Conservation (phyloP, 805 yeast genomes). For the Nakazawaea siamensis region DNA sequence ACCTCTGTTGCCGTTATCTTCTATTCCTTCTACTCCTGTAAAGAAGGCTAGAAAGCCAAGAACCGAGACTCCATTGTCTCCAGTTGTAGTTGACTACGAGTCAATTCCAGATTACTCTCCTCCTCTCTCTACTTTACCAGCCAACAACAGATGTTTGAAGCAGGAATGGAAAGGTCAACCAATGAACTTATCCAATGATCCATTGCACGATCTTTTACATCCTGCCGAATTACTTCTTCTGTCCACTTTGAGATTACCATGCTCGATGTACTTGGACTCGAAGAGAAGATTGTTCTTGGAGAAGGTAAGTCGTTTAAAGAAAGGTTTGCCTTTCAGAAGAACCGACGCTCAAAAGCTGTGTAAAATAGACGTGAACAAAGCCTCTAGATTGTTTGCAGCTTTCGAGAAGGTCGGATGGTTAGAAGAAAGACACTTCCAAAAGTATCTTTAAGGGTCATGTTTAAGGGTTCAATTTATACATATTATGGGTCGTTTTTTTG, state of each 20-base stretch:
- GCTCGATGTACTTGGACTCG: slow-evolving; percentile 71
- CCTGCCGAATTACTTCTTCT: slow-evolving; percentile 89
- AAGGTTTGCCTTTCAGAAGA: slow-evolving; percentile 78
- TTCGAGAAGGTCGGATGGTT: slow-evolving; percentile 92
- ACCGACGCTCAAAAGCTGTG: slow-evolving; percentile 98
- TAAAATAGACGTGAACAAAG: slow-evolving; percentile 93
- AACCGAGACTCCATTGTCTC: slow-evolving; percentile 34
- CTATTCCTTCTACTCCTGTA: slow-evolving; percentile 22
- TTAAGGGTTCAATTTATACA: neutral
- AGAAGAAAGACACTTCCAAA: slow-evolving; percentile 59
- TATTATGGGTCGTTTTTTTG: neutral
- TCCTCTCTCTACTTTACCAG: slow-evolving; percentile 54
- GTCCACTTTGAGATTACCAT: slow-evolving; percentile 81
- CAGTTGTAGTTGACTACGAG: slow-evolving; percentile 55
- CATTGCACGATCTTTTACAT: slow-evolving; percentile 63
- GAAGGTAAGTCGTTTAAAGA: slow-evolving; percentile 68
- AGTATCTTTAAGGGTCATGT: slow-evolving; percentile 22
- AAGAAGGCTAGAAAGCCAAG: slow-evolving; percentile 26
- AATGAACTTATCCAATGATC: slow-evolving; percentile 80
- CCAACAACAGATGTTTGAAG: slow-evolving; percentile 60
- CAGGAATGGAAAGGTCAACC: slow-evolving; percentile 99
- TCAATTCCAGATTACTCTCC: slow-evolving; percentile 83
- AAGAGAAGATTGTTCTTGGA: slow-evolving; percentile 83
- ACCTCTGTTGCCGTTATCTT: slow-evolving; percentile 15
- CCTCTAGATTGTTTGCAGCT: slow-evolving; percentile 83